Conservation (phyloP, 164 flowering plant species). For the Magnolia sinica region DNA sequence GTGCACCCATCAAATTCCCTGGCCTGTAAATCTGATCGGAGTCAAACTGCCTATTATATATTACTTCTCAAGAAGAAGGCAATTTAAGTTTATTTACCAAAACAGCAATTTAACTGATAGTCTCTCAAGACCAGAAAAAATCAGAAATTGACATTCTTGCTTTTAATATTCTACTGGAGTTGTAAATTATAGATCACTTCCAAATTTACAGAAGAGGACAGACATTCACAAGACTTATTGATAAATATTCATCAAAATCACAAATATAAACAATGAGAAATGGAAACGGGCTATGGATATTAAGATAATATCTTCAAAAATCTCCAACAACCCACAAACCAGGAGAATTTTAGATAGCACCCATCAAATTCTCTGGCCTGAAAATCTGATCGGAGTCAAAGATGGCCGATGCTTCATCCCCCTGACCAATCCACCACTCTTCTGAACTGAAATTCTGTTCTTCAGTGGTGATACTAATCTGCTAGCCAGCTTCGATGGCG, state of each 20-base stretch:
- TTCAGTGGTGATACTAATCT: constrained; percentile 68
- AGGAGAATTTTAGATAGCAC: background rate
- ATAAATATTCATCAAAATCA: background rate
- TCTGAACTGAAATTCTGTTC: constrained; percentile 37
- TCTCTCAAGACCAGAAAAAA: background rate
- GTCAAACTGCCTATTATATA: background rate
- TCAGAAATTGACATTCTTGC: background rate
- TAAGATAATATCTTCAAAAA: constrained; percentile 7
- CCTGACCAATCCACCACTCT: constrained; percentile 29
- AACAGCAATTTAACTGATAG: too few relatives aligned
- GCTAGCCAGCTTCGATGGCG: constrained; percentile 62
- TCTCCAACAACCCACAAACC: background rate
- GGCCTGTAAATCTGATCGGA: constrained; percentile 29
- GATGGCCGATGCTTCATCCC: constrained; percentile 58
- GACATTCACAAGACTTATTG: background rate
- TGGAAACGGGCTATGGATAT: constrained; percentile 1
- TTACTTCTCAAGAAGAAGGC: background rate
- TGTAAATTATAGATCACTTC: background rate
- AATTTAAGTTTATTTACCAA: background rate
- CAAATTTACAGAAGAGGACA: background rate
- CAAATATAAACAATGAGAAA: too few relatives aligned
- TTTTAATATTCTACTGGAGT: background rate
- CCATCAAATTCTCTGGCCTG: constrained; percentile 29
- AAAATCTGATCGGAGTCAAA: constrained; percentile 29
- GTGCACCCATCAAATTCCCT: constrained; percentile 26